Evolutionary conservation across 1,139 yeast genomes (phyloP), one percentile per base, ranked within the genome.

Genomic region (Eremothecium cymbalariae): DNA sequence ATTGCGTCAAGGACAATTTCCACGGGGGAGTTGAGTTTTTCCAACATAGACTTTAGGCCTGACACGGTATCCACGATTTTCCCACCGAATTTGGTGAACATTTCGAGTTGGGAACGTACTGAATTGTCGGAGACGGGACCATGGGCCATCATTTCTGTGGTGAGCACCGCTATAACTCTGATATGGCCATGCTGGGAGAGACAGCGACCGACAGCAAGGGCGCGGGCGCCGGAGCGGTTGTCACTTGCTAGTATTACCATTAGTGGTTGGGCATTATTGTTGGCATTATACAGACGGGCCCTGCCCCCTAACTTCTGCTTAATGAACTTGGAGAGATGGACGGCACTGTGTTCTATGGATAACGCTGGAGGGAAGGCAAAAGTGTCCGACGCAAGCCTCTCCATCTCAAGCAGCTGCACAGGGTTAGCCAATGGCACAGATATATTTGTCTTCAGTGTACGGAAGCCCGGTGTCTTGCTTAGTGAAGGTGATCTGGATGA

Each of bases 1-100:
- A 85, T 64, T 0, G 86, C 93, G 55, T 85, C 96, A 20, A 85
- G 53, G 9, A 85, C 70, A 37, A 85, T 63, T 52, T 84, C 94
- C 12, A 80, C 74, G 0, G 94, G 94, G 1, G 85, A 73, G 33
- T 79, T 81, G 31, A 77, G 61, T 41, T 70, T 71, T 6, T 45
- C 47, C 16, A 66, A 51, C 11, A 62, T 49, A 11, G 59, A 60
- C 11, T 53, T 50, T 32, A 72, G 43, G 31, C 55, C 54, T 4
- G 55, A 58, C 30, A 64, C 47, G 8, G 57, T 55, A n/a, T 62
- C 57, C 8, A 68, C 69, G 6, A 64, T 50, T 39, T 66, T 67
- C 25, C 78, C 80, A n/a, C 75, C 77, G 39, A 65, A 58, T 2
- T 67, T 60, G 41, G 69, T 70, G 48, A 79, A 77, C 28, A 77